These are phyloP conservation scores for Paracorniculantispora psalliotae DNA, from an alignment of 2,329 filamentous ascomycete species.

Conservation along the genomic window DNA sequence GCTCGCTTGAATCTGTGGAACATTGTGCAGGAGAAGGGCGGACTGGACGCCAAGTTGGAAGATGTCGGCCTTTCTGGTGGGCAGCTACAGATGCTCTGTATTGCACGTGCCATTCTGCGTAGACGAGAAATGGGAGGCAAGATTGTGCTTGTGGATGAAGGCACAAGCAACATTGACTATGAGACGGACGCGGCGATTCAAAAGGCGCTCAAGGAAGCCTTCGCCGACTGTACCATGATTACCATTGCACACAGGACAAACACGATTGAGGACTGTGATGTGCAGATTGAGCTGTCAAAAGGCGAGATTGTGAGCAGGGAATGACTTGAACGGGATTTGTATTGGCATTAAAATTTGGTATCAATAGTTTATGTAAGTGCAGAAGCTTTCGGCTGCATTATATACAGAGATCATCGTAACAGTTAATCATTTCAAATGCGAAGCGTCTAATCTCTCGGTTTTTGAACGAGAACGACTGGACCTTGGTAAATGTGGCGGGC, in stretches of 20 bases:
- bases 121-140: conserved; percentile 13
- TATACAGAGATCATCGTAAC: not conserved
- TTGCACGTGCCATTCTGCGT: conserved; percentile 12
- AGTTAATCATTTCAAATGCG: not conserved
- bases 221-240: conserved; percentile 14
- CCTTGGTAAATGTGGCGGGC: conserved; percentile 6
- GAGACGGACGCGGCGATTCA: conserved; percentile 15
- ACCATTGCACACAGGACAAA: conserved; percentile 15
- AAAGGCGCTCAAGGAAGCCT: conserved; percentile 12
- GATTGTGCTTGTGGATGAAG: not conserved
- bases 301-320: not conserved
- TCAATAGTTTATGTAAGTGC: not conserved
- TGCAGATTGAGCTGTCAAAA: not conserved
- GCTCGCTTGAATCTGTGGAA: conserved; percentile 12
- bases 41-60: conserved; percentile 28
- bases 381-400: not conserved
- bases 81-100: not conserved
- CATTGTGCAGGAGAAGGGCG: conserved; percentile 24
- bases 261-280: conserved; percentile 4
- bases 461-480: not conserved
- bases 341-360: not conserved
- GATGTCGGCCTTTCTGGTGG: conserved; percentile 27
- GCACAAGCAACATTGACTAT: conserved; percentile 15
- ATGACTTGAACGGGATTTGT: not conserved
- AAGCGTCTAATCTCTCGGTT: not conserved